phyloP scores from a whole-genome alignment of 192 early-diverging fungal genomes.

The Spizellomyces sp. region DNA sequence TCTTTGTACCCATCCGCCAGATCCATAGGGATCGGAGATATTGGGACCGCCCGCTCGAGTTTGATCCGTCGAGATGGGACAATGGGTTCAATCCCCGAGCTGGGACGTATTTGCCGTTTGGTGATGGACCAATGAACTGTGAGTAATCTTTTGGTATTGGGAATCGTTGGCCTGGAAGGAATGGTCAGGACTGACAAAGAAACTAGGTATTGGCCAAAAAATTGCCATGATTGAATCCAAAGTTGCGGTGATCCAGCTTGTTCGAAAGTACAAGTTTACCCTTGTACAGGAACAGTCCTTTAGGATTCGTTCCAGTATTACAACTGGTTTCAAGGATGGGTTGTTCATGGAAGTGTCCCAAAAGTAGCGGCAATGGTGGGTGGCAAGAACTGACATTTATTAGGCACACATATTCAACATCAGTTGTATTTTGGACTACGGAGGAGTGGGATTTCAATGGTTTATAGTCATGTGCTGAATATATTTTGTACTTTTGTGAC shows the following conservation, averaged over 20 bases:
- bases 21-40: slow-evolving; percentile 36
- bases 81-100: slow-evolving; percentile 24
- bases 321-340: slow-evolving; percentile 33
- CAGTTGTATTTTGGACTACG: too few species aligned
- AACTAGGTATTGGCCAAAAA: slow-evolving; percentile 48
- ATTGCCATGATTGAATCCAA: slow-evolving; percentile 49
- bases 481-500: too few species aligned
- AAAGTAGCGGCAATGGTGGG: too few species aligned
- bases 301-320: slow-evolving; percentile 11
- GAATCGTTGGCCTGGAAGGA: neutral
- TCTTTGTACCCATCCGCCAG: slow-evolving; percentile 31
- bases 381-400: too few species aligned
- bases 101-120: slow-evolving; percentile 50
- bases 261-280: slow-evolving; percentile 12
- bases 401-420: too few species aligned
- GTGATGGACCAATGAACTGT: slow-evolving; percentile 33
- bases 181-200: neutral
- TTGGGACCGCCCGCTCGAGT: slow-evolving; percentile 37
- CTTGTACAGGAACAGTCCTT: slow-evolving; percentile 11
- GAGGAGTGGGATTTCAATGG: too few species aligned
- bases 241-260: slow-evolving; percentile 12
- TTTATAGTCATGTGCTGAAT: too few species aligned
- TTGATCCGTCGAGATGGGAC: slow-evolving; percentile 45
- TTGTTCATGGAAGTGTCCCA: slow-evolving; percentile 8
- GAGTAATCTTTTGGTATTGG: slow-evolving; percentile 2